Base-by-base conservation (phyloP, 768 basidiomycete species). In the Amanita exitialis region DNA sequence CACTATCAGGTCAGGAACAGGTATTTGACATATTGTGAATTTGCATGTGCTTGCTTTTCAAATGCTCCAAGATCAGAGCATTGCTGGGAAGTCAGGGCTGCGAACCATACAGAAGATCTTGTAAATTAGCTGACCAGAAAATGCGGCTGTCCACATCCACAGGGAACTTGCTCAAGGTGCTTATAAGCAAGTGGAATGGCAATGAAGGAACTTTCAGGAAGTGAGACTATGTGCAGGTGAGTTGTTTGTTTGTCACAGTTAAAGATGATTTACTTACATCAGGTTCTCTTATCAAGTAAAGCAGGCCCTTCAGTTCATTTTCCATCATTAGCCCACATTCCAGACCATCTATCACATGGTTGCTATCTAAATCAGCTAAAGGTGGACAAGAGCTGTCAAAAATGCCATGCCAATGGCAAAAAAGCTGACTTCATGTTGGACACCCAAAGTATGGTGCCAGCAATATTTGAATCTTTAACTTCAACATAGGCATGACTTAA, bases 401-500 rank as follows among this genome's bases (percentile, higher is more conserved):
- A 13, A 69, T 68, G 5, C 89, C 89, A 53, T 76, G 77, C 89
- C 90, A 92, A 9, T 73, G 76, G 3, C 88, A 87, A 67, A 91
- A 92, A 6, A 92, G 60, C 82, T 89, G 53, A 36, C 53, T 23
- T 47, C 39, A 7, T 30, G 27, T 48, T 21, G 37, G 49, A 47
- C 16, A 27, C 76, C 13, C 87, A 74, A 8, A 90, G 70, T 32
- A 86, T 82, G 21, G 78, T 73, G 42, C 82, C 79, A 10, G 85
- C 85, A 23, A 76, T 73, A 1, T 74, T 73, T 25, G 81, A 77
- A 54, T 76, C 73, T 20, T 68, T 68, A 54, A 89, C 78, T 63
- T 91, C 89, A 12, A 86, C 83, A 56, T 82, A 91, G 1, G 89
- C 89, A 64, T 92, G 88, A 54, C 84, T 87, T 49, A 83, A 72